Percentiles rank a stretch among this genome's conserved stretches.
phyloP scores from a whole-genome alignment of 148 eudicot species.

The Euryodendron excelsum region DNA sequence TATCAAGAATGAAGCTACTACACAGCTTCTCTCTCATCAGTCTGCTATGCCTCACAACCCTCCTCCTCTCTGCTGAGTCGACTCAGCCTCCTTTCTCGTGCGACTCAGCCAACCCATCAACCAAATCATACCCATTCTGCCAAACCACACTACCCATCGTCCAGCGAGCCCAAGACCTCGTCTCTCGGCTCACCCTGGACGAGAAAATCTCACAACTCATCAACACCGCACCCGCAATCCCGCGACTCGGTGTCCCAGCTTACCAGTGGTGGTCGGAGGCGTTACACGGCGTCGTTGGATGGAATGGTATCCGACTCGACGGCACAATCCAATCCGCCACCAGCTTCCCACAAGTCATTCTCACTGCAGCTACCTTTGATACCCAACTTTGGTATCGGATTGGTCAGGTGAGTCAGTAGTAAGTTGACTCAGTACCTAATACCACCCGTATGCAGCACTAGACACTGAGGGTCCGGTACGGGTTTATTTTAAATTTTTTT shows the following conservation, averaged over 20 bases:
- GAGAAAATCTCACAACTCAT: constrained; percentile 65
- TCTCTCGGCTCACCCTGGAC: constrained; percentile 53
- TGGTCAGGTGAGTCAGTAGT: constrained; percentile 52
- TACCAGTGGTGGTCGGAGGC: constrained; percentile 95
- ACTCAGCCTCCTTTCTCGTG: constrained; percentile 53
- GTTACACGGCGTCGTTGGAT: constrained; percentile 59
- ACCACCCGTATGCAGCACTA: too few species aligned
- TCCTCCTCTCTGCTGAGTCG: constrained; percentile 9
- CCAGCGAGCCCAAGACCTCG: constrained; percentile 46
- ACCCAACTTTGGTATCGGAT: constrained; percentile 71
- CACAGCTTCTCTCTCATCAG: neutral
- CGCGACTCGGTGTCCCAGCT: constrained; percentile 61
- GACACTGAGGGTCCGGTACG: too few species aligned
- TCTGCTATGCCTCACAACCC: neutral
- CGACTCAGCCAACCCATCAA: constrained; percentile 34
- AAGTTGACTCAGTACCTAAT: constrained; percentile 7
- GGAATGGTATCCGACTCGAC: constrained; percentile 38
- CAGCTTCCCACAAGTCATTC: constrained; percentile 83
- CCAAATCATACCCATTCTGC: constrained; percentile 52
- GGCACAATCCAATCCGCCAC: constrained; percentile 51
- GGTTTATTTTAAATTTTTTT: too few species aligned
- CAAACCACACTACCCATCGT: constrained; percentile 18
- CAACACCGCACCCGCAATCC: constrained; percentile 50
- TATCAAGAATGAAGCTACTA: neutral
- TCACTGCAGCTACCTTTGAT: constrained; percentile 77